Base-by-base conservation (phyloP, 1,139 yeast genomes). In the Zygosaccharomyces sapae region DNA sequence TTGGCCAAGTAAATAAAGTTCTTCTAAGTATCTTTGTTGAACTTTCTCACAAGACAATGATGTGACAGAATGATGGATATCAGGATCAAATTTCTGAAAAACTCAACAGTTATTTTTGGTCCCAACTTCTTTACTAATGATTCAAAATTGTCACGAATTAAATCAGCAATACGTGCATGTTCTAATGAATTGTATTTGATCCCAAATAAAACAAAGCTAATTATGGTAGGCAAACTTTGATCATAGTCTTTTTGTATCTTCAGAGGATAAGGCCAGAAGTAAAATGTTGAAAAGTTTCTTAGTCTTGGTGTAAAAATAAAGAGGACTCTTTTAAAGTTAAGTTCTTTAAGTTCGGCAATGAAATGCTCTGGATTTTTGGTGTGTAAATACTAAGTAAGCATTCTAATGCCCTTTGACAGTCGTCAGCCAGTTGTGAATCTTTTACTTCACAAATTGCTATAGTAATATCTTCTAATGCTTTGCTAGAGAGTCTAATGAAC, bases 351-450 rank as follows among this genome's bases (percentile, higher is more conserved):
- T 48, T 75, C 69, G n/a, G 73, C 70, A 6, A 82, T 65, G 38
- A 86, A 66, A 0, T 69, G 68, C 25, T 68, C 57, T 1, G 49
- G 29, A 53, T 80, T 75, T 73, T 69, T 0, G 89, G 87, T 44
- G 75, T 79, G 61, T 80, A 82, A 3, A 73, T 69, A 0, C 90
- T 77, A 3, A 89, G 64, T 13, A 89, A 60, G 41, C 87, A 76
- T 56, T 82, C 86, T 12, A 87, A 67, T 1, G 92, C 89, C 46
- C 83, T 68, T 58, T 88, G 90, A 55, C 86, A 75, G 51, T 84
- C 90, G 19, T 69, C 71, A 33, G 70, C 70, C 36, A 74, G 38
- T 7, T 37, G 35, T 2, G 42, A 34, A 18, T 34, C 39, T n/a
- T 50, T 34, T 12, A 67, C 58, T 4, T 49, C 46, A 55, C 87